These are phyloP conservation scores for Nitzschia sp. DNA, from an alignment of 108 stramenopile species.

Conservation along the genomic window DNA sequence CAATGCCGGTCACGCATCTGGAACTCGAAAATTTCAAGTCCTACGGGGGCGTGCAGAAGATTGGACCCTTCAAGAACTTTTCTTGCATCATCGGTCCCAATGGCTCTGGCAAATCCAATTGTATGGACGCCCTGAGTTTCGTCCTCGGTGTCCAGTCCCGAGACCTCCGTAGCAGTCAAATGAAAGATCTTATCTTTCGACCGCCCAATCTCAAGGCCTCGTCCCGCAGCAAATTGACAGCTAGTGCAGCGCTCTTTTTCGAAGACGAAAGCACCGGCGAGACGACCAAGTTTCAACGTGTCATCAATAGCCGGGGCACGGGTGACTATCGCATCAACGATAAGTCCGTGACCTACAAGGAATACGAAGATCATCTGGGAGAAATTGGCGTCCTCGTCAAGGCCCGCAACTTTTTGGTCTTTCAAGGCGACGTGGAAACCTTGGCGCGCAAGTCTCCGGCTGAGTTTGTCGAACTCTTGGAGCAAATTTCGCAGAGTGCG, in stretches of 20 bases:
- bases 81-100: conserved; percentile 93
- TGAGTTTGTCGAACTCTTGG: conserved; percentile 94
- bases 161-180: conserved; percentile 87
- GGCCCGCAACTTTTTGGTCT: conserved; percentile 99
- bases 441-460: conserved; percentile 91
- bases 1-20: conserved; percentile 69
- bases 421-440: conserved; percentile 98
- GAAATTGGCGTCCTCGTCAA: conserved; percentile 96
- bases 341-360: conserved; percentile 68
- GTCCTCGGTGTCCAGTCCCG: conserved; percentile 95
- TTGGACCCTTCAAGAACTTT: conserved; percentile 96
- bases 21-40: conserved; percentile 99
- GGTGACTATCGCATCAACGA: conserved; percentile 90
- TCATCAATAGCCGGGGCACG: conserved; percentile 77
- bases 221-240: conserved; percentile 25
- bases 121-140: conserved; percentile 95
- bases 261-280: conserved; percentile 44
- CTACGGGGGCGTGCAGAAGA: conserved; percentile 90
- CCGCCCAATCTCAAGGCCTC: conserved; percentile 50
- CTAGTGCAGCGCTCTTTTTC: conserved; percentile 26
- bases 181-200: conserved; percentile 95
- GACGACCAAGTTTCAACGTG: conserved; percentile 80
- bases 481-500: conserved; percentile 86
- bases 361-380: conserved; percentile 84
- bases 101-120: conserved; percentile 82